Evolutionary conservation across 106 monocot genomes (phyloP).

Genomic region (Vanilla planifolia): DNA sequence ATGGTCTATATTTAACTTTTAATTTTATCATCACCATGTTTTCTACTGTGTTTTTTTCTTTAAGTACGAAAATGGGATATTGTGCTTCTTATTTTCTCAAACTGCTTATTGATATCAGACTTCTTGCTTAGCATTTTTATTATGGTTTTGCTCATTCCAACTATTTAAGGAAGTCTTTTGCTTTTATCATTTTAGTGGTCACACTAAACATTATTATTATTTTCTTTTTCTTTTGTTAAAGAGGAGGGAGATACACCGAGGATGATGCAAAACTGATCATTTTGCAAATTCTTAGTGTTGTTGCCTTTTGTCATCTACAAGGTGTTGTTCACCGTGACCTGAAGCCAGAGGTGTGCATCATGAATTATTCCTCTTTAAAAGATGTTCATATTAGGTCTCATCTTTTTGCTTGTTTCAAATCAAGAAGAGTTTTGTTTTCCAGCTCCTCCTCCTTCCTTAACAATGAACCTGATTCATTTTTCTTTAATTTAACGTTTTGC

Average conservation of each 20-base stretch:
- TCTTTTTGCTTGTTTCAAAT: not conserved
- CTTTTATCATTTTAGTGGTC: not conserved
- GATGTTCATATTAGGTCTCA: not conserved
- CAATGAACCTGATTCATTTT: no score
- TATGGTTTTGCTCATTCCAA: not conserved
- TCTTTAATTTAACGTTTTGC: no score
- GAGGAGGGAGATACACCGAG: conserved; percentile 73
- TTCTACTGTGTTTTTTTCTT: no score
- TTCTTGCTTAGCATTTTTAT: not conserved
- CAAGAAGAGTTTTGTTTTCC: no score
- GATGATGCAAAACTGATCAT: conserved; percentile 73
- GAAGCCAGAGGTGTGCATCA: conserved; percentile 74
- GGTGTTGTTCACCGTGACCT: conserved; percentile 81
- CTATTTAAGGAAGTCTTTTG: not conserved
- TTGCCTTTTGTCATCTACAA: conserved; percentile 82
- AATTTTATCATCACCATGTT: no score
- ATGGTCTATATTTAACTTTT: not conserved
- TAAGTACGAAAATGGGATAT: no score
- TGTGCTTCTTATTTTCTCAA: no score
- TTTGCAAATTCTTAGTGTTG: conserved; percentile 60
- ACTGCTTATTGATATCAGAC: no score
- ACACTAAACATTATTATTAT: not conserved
- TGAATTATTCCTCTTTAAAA: not conserved
- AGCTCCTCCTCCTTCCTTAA: no score
- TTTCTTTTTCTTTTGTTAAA: conserved; percentile 19